A percentile compares a stretch with the other conserved stretches of the same genome.
These are phyloP conservation scores for Suillus subaureus DNA, from an alignment of 768 basidiomycete species.

Conservation along the genomic window DNA sequence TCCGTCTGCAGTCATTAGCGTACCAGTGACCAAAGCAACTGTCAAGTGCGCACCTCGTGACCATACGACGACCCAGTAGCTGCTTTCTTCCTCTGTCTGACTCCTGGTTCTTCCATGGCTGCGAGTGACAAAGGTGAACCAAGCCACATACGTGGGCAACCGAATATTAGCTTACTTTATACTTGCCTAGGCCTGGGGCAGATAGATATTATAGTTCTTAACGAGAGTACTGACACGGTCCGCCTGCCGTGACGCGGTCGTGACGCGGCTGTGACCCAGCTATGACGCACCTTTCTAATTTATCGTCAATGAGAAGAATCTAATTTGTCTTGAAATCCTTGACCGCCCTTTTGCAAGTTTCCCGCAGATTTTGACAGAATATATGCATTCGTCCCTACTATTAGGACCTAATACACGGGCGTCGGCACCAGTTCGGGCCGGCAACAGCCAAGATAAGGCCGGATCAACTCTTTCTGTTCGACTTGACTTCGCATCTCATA, in stretches of 20 bases:
- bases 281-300: too few species aligned
- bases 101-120: slow-evolving; percentile 17
- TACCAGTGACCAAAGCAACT: background rate
- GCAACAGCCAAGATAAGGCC: background rate
- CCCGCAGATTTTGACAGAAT: background rate
- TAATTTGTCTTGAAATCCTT: background rate
- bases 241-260: too few species aligned
- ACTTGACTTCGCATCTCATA: slow-evolving; percentile 3
- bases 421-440: slow-evolving; percentile 1
- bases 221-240: background rate
- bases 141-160: background rate
- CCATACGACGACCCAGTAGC: slow-evolving; percentile 11
- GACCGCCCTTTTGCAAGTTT: background rate
- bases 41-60: background rate
- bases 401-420: background rate
- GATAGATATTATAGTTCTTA: background rate
- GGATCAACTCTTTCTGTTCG: slow-evolving; percentile 1
- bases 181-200: background rate
- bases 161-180: background rate
- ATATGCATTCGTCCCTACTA: too few species aligned
- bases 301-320: too few species aligned
- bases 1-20: slow-evolving; percentile 11
- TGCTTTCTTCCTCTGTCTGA: slow-evolving; percentile 28
- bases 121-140: background rate
- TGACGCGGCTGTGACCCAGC: too few species aligned